Conservation (phyloP, 306 rosid genomes). For the Sesbania bispinosa region DNA sequence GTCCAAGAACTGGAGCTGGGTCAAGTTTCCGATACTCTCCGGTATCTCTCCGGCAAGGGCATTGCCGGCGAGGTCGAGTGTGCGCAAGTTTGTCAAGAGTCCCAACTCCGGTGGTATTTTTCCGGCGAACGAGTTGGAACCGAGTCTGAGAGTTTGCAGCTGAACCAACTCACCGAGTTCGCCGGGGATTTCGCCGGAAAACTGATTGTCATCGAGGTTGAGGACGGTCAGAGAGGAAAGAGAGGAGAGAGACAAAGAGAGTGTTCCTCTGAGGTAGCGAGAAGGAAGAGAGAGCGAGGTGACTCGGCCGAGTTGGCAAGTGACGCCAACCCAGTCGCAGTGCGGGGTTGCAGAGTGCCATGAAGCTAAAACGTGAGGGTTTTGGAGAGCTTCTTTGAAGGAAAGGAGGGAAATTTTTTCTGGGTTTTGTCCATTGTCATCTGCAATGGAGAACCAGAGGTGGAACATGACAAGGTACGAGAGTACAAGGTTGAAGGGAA, state of each 20-base stretch:
- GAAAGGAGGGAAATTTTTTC: constrained; percentile 55
- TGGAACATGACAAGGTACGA: constrained; percentile 24
- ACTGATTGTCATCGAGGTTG: constrained; percentile 57
- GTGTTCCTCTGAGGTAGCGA: constrained; percentile 42
- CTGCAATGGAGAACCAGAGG: constrained; percentile 10
- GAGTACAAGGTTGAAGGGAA: constrained; percentile 26
- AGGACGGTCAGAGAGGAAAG: constrained; percentile 51
- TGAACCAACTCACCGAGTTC: constrained; percentile 39
- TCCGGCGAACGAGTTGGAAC: constrained; percentile 55
- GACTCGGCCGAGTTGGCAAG: constrained; percentile 73
- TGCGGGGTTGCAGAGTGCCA: constrained; percentile 56
- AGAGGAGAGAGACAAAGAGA: constrained; percentile 47
- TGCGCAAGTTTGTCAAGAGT: constrained; percentile 28
- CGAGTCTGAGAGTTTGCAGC: constrained; percentile 51
- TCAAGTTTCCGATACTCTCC: constrained; percentile 60
- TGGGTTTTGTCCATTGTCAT: constrained; percentile 24
- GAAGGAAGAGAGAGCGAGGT: constrained; percentile 55
- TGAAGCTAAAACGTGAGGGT: constrained; percentile 41
- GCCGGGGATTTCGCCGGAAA: constrained; percentile 59
- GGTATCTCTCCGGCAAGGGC: constrained; percentile 61
- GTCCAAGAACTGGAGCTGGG: constrained; percentile 56
- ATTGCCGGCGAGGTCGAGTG: constrained; percentile 73
- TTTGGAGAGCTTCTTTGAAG: constrained; percentile 55
- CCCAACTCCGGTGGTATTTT: constrained; percentile 62
- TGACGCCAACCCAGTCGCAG: constrained; percentile 78